Evolutionary conservation across 2,329 filamentous ascomycete species (phyloP), one percentile per base, ranked within the genome.

Genomic region (Zasmidium angulare): DNA sequence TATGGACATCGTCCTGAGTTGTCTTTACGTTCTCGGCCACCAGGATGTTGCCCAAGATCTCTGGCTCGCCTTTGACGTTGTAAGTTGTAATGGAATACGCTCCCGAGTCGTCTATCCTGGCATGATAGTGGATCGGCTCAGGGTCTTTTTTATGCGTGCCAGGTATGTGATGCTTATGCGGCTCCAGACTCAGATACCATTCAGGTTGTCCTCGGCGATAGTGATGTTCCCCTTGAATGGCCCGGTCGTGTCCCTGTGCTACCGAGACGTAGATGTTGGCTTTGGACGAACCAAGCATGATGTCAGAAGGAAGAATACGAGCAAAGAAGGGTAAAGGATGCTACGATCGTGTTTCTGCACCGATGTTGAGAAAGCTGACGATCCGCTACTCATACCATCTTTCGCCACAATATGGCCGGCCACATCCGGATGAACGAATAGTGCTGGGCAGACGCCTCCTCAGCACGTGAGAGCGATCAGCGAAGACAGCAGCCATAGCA

Each of bases 11-110:
- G 7, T 58, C 62, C 1, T 56, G 46, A 3, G 56, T 59, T 1
- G 56, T 62, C 54, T 58, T 62, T 6, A 46, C 56, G 4, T 59
- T 55, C 47, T 64, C 62, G 14, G 55, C 56, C 1, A 64, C 54
- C 11, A 64, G 50, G 26, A 64, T 56, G 36, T 62, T 64, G 19
- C 62, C 62, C 17, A 62, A 23, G n/a, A 64, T 56, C 3, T 50
- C 51, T 19, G 55, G 49, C 14, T 61, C 48, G 22, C 29, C 36
- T 12, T 48, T 51, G 21, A 50, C 47, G 31, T 53, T 19, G 19
- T 56, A 36, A 6, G 46, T 48, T 19, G 55, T 31, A 12, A 63
- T 47, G 36, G n/a, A 40, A 26, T 62, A 59, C 46, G 52, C 36
- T 12, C 50, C 56, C 11, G 43, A 36, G 14, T 59, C 59, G 20